A percentile compares a stretch with the other conserved stretches of the same genome.
phyloP scores from a whole-genome alignment of 768 basidiomycete genomes.

The Epithele typhae region DNA sequence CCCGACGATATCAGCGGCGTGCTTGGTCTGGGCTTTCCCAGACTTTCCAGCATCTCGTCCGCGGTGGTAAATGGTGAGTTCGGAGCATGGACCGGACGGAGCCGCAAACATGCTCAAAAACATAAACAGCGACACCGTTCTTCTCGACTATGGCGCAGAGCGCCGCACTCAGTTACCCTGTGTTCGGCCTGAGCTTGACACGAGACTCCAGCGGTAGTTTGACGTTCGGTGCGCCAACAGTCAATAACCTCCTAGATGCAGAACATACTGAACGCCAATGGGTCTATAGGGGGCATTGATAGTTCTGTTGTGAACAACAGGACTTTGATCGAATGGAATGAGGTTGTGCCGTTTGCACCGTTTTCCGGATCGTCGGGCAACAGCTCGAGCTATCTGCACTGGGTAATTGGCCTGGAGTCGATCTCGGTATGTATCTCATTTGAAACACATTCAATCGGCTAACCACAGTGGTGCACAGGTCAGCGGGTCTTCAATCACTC shows the following conservation, averaged over 20 bases:
- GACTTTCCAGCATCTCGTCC: conserved; percentile 57
- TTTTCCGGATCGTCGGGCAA: conserved; percentile 47
- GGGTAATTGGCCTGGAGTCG: conserved; percentile 58
- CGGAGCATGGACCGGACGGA: too few species aligned
- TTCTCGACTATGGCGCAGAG: conserved; percentile 56
- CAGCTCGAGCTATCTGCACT: conserved; percentile 68
- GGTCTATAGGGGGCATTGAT: conserved; percentile 69
- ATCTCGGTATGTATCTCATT: conserved; percentile 47
- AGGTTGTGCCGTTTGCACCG: conserved; percentile 71
- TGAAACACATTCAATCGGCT: too few species aligned
- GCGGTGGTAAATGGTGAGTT: conserved; percentile 45
- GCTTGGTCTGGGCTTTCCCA: conserved; percentile 71
- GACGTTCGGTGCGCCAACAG: conserved; percentile 48
- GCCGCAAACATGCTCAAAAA: too few species aligned
- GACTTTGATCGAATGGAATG: conserved; percentile 65
- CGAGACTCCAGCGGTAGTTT: conserved; percentile 57
- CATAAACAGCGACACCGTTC: conserved; percentile 72
- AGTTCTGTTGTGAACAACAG: conserved; percentile 58
- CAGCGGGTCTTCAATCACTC: conserved; percentile 47
- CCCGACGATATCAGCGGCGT: conserved; percentile 65
- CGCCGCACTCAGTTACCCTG: conserved; percentile 65
- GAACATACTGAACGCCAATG: neutral
- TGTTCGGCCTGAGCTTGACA: conserved; percentile 70
- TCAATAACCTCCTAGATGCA: neutral
- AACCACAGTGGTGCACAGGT: too few species aligned